Conservation (phyloP, 345 rosid genomes). For the Euphorbia lathyris region DNA sequence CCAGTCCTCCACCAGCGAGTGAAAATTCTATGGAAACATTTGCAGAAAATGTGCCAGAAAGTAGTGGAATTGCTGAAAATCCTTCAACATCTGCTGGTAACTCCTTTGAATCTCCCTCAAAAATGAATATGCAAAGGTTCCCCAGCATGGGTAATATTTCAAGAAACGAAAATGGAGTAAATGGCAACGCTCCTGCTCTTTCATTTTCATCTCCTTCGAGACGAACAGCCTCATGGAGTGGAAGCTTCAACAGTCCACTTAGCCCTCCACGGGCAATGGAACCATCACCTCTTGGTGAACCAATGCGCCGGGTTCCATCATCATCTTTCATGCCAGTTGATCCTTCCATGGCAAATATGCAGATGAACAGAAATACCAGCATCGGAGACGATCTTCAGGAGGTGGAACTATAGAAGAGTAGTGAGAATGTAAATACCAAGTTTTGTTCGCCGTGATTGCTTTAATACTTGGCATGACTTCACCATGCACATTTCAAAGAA, state of each 20-base stretch:
- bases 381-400: constrained; percentile 83
- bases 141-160: constrained; percentile 69
- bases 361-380: constrained; percentile 42
- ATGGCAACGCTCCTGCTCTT: constrained; percentile 25
- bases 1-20: constrained; percentile 41
- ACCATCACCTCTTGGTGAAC: constrained; percentile 38
- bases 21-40: constrained; percentile 49
- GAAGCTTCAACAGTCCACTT: constrained; percentile 47
- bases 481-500: constrained; percentile 16
- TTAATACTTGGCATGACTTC: constrained; percentile 27
- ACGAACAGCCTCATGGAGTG: constrained; percentile 89
- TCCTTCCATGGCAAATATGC: constrained; percentile 25
- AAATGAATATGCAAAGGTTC: constrained; percentile 51
- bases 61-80: constrained; percentile 34
- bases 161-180: constrained; percentile 24
- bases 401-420: constrained; percentile 67
- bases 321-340: constrained; percentile 32
- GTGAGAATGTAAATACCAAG: constrained; percentile 52
- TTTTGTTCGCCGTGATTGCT: constrained; percentile 37
- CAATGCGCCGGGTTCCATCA: constrained; percentile 33
- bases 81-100: constrained; percentile 38
- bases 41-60: constrained; percentile 47
- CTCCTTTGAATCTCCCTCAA: constrained; percentile 35
- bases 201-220: constrained; percentile 41
- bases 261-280: constrained; percentile 29